A percentile compares a stretch with the other conserved stretches of the same genome.
Conservation (phyloP, 2,329 filamentous ascomycete species). For the Emericellopsis atlantica region DNA sequence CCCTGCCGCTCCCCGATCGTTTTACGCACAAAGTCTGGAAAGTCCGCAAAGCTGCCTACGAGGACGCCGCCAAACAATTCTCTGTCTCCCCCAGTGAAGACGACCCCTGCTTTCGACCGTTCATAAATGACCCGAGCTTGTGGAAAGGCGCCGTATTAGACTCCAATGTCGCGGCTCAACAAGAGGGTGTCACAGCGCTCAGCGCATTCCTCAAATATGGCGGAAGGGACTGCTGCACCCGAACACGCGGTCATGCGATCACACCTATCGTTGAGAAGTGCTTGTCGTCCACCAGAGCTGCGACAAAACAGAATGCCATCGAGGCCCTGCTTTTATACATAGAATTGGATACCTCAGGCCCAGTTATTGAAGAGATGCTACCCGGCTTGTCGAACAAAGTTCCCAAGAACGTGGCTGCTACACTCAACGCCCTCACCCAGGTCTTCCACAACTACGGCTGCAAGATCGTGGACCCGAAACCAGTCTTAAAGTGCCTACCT, state of each 20-base stretch:
- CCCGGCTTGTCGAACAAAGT: slow-evolving; percentile 77
- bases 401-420: slow-evolving; percentile 68
- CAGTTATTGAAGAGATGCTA: slow-evolving; percentile 81
- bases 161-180: slow-evolving; percentile 92
- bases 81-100: slow-evolving; percentile 73
- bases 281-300: slow-evolving; percentile 73
- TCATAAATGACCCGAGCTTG: slow-evolving; percentile 68
- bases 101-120: slow-evolving; percentile 77
- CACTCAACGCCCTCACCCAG: slow-evolving; percentile 62
- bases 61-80: slow-evolving; percentile 82
- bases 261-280: slow-evolving; percentile 82
- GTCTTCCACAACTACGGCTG: slow-evolving; percentile 93
- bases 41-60: slow-evolving; percentile 87
- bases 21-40: slow-evolving; percentile 94
- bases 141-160: slow-evolving; percentile 92
- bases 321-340: slow-evolving; percentile 83
- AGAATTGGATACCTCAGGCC: slow-evolving; percentile 75
- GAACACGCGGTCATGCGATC: slow-evolving; percentile 66
- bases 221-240: slow-evolving; percentile 63
- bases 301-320: slow-evolving; percentile 74
- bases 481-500: slow-evolving; percentile 74
- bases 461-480: slow-evolving; percentile 87
- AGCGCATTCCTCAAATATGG: slow-evolving; percentile 90
- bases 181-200: slow-evolving; percentile 78
- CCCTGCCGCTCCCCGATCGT: slow-evolving; percentile 65